phyloP scores from a whole-genome alignment of 2,329 filamentous ascomycete genomes.

The Xylariaceae sp. region DNA sequence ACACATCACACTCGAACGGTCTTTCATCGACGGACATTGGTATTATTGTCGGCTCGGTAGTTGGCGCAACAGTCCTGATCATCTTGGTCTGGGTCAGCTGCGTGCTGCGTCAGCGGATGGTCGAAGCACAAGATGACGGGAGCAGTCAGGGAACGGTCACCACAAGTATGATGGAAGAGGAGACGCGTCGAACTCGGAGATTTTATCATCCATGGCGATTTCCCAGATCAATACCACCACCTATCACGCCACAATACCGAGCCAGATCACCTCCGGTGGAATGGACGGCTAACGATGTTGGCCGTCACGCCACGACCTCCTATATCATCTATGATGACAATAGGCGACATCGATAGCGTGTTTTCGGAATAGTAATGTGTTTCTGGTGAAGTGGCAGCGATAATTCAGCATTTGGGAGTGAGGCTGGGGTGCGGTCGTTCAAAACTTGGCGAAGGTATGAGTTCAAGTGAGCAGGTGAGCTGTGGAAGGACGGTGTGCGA shows the following conservation, averaged over 20 bases:
- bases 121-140: conserved; percentile 8
- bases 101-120: conserved; percentile 14
- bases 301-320: neutral
- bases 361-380: too few species aligned
- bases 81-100: conserved; percentile 24
- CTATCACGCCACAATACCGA: conserved; percentile 17
- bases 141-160: neutral
- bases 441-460: too few species aligned
- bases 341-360: too few species aligned
- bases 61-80: conserved; percentile 22
- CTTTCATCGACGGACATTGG: conserved; percentile 18
- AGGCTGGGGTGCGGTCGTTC: too few species aligned
- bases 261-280: conserved; percentile 2
- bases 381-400: too few species aligned
- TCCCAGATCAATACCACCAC: conserved; percentile 25
- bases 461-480: too few species aligned
- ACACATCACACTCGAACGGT: conserved; percentile 17
- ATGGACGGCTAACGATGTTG: conserved; percentile 11
- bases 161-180: neutral
- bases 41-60: conserved; percentile 26
- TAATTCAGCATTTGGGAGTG: too few species aligned
- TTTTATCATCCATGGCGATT: conserved; percentile 18
- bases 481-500: too few species aligned
- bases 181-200: conserved; percentile 5
- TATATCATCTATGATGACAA: conserved; percentile 2